Percentiles rank a stretch among this genome's conserved stretches.
Evolutionary conservation across 768 basidiomycete genomes (phyloP).

Genomic region (Cubamyces lactineus): DNA sequence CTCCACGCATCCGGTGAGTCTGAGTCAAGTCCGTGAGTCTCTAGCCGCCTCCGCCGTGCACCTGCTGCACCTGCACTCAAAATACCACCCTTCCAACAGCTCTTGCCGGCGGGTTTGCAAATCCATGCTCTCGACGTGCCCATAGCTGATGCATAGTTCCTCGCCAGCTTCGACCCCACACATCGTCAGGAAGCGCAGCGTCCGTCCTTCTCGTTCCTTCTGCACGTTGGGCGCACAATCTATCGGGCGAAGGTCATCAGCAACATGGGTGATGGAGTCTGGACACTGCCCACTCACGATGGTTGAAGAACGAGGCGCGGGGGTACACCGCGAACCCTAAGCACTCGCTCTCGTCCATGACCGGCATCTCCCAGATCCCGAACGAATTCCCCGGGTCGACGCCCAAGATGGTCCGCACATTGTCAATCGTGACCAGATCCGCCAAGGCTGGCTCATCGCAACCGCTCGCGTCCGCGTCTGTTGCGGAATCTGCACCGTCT

Average conservation of each 20-base stretch:
- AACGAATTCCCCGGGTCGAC: slow-evolving; percentile 71
- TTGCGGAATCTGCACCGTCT: slow-evolving; percentile 36
- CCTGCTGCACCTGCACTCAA: slow-evolving; percentile 52
- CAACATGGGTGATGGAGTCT: not conserved
- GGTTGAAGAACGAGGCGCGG: slow-evolving; percentile 69
- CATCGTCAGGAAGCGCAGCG: slow-evolving; percentile 50
- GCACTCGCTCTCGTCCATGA: slow-evolving; percentile 50
- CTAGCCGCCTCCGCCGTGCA: slow-evolving; percentile 39
- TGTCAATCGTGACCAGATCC: slow-evolving; percentile 43
- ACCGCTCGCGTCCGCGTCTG: slow-evolving; percentile 21
- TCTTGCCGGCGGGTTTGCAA: slow-evolving; percentile 41
- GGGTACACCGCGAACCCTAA: slow-evolving; percentile 67
- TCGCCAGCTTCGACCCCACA: slow-evolving; percentile 49
- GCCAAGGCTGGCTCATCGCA: slow-evolving; percentile 32
- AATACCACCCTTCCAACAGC: slow-evolving; percentile 58
- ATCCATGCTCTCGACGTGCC: slow-evolving; percentile 42
- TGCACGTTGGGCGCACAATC: slow-evolving; percentile 57
- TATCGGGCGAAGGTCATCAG: slow-evolving; percentile 26
- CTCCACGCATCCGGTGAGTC: not conserved
- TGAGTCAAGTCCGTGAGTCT: not conserved
- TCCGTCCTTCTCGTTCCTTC: slow-evolving; percentile 49
- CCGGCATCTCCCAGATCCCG: slow-evolving; percentile 63
- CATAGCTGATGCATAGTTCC: slow-evolving; percentile 63
- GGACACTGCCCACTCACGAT: slow-evolving; percentile 44
- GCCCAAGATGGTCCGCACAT: slow-evolving; percentile 55